Percentiles rank a stretch among this genome's conserved stretches.
These are phyloP conservation scores for Eruca vesicaria DNA, from an alignment of 441 rosid genomes.

Conservation along the genomic window DNA sequence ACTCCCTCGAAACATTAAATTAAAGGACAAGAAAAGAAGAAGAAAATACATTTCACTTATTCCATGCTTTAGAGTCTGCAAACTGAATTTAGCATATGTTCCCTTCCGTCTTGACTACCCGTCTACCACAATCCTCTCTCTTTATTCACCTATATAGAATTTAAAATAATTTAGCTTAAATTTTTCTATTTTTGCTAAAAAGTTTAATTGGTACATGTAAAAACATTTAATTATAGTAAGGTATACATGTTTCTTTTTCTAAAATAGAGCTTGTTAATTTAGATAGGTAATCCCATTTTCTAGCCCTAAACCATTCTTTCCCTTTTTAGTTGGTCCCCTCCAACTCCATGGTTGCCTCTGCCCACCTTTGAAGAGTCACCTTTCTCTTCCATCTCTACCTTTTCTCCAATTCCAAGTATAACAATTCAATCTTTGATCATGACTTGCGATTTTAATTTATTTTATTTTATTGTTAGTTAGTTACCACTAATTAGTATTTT, in stretches of 20 bases:
- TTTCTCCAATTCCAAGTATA: conserved; percentile 17
- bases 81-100: conserved; percentile 86
- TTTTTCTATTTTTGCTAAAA: too few relatives aligned
- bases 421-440: conserved; percentile 33
- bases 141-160: conserved; percentile 34
- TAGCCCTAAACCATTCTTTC: conserved; percentile 50
- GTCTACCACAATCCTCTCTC: conserved; percentile 24
- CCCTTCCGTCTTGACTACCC: conserved; percentile 50
- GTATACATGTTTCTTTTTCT: background rate
- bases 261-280: background rate
- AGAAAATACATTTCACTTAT: conserved; percentile 25
- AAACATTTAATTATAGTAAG: background rate
- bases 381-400: conserved; percentile 22
- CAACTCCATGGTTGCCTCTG: conserved; percentile 40
- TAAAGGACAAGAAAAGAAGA: background rate
- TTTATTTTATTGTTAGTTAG: conserved; percentile 30
- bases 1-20: conserved; percentile 1
- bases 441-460: conserved; percentile 21
- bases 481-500: conserved; percentile 27
- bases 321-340: conserved; percentile 56
- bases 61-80: conserved; percentile 30
- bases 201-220: conserved; percentile 17
- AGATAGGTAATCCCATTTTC: conserved; percentile 27
- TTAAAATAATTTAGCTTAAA: too few relatives aligned
- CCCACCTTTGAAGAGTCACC: conserved; percentile 47